Evolutionary conservation across 805 yeast species (phyloP).

Genomic region (Sugiyamaella mastotermitis): DNA sequence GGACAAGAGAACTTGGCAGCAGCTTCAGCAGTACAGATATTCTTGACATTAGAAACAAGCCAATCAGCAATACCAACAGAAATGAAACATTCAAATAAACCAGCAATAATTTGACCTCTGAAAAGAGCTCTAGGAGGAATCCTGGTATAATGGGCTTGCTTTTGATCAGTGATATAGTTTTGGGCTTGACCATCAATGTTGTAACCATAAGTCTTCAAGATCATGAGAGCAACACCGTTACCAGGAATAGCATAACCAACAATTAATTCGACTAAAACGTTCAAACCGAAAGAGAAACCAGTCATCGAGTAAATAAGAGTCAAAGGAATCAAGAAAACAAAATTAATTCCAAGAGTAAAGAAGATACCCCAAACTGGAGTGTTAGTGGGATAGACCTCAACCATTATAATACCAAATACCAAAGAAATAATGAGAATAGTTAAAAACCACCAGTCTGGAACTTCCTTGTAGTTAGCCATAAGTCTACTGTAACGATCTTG

Average conservation of each 20-base stretch:
- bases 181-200: conserved; percentile 57
- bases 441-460: conserved; percentile 73
- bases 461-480: conserved; percentile 54
- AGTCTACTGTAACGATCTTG: conserved; percentile 26
- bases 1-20: conserved; percentile 35
- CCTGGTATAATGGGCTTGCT: conserved; percentile 41
- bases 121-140: conserved; percentile 39
- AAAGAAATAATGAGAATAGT: conserved; percentile 39
- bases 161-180: conserved; percentile 50
- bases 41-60: conserved; percentile 29
- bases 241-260: conserved; percentile 65
- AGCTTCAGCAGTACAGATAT: conserved; percentile 39
- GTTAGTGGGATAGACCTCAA: conserved; percentile 38
- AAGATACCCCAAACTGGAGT: conserved; percentile 61
- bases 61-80: conserved; percentile 29
- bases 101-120: conserved; percentile 35
- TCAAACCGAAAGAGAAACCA: conserved; percentile 50
- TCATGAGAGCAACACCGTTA: conserved; percentile 47
- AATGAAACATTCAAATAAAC: conserved; percentile 34
- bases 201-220: conserved; percentile 39
- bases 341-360: conserved; percentile 49
- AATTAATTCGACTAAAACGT: conserved; percentile 57
- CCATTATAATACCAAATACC: conserved; percentile 38
- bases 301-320: conserved; percentile 56
- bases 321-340: conserved; percentile 55